These are phyloP conservation scores for Penicillium soppii DNA, from an alignment of 495 filamentous ascomycete species.

Conservation along the genomic window DNA sequence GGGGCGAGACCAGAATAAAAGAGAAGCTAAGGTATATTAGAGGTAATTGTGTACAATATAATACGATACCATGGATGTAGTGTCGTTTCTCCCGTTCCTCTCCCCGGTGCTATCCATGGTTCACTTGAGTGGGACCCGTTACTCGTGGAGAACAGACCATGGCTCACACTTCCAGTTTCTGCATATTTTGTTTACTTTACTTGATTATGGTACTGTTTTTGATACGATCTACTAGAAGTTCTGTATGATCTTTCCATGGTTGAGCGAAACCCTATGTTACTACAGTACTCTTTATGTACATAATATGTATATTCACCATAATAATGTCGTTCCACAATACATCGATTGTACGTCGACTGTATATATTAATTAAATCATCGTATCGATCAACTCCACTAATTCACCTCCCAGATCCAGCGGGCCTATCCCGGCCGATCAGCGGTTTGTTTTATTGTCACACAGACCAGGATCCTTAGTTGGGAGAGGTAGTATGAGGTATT, in stretches of 20 bases:
- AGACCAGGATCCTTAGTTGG: conserved; percentile 30
- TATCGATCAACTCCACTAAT: conserved; percentile 8
- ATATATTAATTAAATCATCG: conserved; percentile 15
- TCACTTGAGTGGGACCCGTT: conserved; percentile 17
- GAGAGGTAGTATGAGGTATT: not conserved
- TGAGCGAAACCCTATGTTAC: too few relatives aligned
- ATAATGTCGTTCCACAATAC: too few relatives aligned
- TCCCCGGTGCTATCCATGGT: conserved; percentile 18
- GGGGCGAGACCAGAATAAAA: not conserved
- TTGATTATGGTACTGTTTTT: too few relatives aligned
- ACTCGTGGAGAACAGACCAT: conserved; percentile 1
- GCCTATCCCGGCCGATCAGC: conserved; percentile 28
- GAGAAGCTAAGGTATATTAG: too few relatives aligned
- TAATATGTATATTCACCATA: too few relatives aligned
- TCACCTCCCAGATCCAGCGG: conserved; percentile 12
- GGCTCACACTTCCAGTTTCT: too few relatives aligned
- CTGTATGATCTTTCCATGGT: too few relatives aligned
- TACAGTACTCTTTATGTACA: too few relatives aligned
- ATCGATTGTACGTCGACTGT: too few relatives aligned
- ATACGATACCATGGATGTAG: not conserved
- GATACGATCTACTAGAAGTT: too few relatives aligned
- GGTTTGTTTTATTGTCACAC: conserved; percentile 25
- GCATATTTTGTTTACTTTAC: too few relatives aligned
- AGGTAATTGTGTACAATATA: not conserved
- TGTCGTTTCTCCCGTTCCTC: not conserved